Evolutionary conservation across 2,329 filamentous ascomycete genomes (phyloP).

Genomic region (Nemania sp.): DNA sequence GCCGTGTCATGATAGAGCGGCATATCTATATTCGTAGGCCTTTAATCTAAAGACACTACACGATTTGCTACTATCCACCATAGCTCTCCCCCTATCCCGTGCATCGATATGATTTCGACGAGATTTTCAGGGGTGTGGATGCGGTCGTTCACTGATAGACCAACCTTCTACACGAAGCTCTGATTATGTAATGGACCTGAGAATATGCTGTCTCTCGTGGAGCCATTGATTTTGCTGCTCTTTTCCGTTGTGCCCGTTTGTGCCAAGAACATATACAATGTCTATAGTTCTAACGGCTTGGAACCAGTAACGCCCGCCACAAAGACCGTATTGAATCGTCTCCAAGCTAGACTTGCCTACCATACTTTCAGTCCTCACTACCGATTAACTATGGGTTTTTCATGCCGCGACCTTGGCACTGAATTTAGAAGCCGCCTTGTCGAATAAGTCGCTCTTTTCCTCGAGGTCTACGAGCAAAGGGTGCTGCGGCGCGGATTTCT

Average conservation of each 20-base stretch:
- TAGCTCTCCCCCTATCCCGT: neutral
- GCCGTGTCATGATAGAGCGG: constrained; percentile 34
- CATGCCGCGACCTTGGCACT: constrained; percentile 74
- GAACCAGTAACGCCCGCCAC: constrained; percentile 4
- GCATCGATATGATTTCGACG: neutral
- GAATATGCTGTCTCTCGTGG: too few relatives aligned
- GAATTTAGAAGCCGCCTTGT: constrained; percentile 84
- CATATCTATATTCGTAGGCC: neutral
- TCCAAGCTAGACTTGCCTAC: neutral
- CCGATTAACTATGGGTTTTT: constrained; percentile 14
- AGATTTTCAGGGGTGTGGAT: too few relatives aligned
- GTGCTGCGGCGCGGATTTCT: constrained; percentile 67
- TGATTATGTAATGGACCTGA: too few relatives aligned
- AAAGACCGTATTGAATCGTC: constrained; percentile 1
- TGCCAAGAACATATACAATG: neutral
- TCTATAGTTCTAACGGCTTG: constrained; percentile 14
- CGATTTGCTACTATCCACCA: neutral
- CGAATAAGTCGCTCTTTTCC: constrained; percentile 87
- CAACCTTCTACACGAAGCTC: too few relatives aligned
- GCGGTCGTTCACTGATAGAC: too few relatives aligned
- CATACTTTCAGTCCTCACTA: neutral
- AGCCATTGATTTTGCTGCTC: too few relatives aligned
- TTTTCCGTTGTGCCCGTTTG: neutral
- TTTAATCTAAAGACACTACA: too few relatives aligned
- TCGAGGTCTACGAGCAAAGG: constrained; percentile 72